Evolutionary conservation across 345 rosid species (phyloP), one percentile per base, ranked within the genome.

Genomic region (Brassica juncea): DNA sequence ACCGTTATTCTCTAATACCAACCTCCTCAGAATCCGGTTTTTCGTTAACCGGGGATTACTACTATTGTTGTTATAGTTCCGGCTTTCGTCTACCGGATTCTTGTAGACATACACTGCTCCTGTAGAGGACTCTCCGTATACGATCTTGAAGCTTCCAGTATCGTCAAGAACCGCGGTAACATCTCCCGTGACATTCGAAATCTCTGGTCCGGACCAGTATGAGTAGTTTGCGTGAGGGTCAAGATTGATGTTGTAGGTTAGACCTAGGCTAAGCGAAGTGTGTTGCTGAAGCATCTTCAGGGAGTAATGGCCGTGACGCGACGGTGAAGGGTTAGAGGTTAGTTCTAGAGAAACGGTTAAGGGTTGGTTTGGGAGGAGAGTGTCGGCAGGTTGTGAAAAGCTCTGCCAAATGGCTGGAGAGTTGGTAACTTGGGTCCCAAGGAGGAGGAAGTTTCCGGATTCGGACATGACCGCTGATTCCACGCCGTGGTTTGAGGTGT

Each of bases 121-220:
- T 6, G 54, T 70, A 0, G 93, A 75, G 23, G 97, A 89, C 12
- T 89, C 87, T 6, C 99, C 97, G 5, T 94, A 94, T 1, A 92
- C 87, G 1, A 92, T 87, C 10, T 94, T 97, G 52, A 92, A 91
- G 85, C 95, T 92, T 63, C 99, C 99, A 2, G 90, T 91, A 70
- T 85, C 89, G 62, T 89, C 92, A 47, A 94, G 55, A 0, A 89
- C 86, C 0, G 94, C 99, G 15, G 90, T 83, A 25, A 94, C 95
- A 52, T 88, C 89, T 11, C 95, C 97, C 0, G 97, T 91, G 35
- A 88, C 92, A 66, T 94, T 92, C 0, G 99, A 94, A 54, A 94
- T 89, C 25, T 92, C 97, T 0, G 99, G 99, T 31, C 88, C 91
- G 6, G 84, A 77, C 97, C 99, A 92, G 76, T 94, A 94, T n/a